A percentile compares a stretch with the other conserved stretches of the same genome.
phyloP scores from a whole-genome alignment of 2,329 filamentous ascomycete species.

The Sodiomyces alkalinus region DNA sequence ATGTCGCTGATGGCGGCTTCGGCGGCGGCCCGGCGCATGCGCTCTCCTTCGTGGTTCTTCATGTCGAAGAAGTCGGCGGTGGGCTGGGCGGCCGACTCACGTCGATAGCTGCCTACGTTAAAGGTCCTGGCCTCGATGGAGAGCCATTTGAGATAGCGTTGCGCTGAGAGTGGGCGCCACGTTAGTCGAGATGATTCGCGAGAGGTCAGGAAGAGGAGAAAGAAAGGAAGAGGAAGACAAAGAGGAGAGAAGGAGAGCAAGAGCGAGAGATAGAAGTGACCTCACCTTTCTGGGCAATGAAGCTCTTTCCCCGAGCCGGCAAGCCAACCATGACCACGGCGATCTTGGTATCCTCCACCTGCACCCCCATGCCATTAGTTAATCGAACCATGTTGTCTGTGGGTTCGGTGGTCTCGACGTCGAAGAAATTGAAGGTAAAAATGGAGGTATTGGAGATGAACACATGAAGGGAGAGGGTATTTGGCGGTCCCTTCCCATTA shows the following conservation, averaged over 20 bases:
- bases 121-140: slow-evolving; percentile 89
- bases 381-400: slow-evolving; percentile 25
- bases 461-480: slow-evolving; percentile 3
- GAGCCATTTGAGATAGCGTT: slow-evolving; percentile 92
- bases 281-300: slow-evolving; percentile 92
- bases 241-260: neutral
- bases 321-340: slow-evolving; percentile 98
- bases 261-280: slow-evolving; percentile 6
- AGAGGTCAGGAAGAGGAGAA: neutral
- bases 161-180: too few species aligned
- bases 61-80: slow-evolving; percentile 92
- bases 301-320: slow-evolving; percentile 88
- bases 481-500: neutral
- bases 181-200: slow-evolving; percentile 8
- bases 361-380: slow-evolving; percentile 55
- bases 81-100: slow-evolving; percentile 77
- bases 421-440: slow-evolving; percentile 2
- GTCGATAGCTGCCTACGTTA: slow-evolving; percentile 94
- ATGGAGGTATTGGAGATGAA: slow-evolving; percentile 1
- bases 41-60: slow-evolving; percentile 78
- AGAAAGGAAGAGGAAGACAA: slow-evolving; percentile 2
- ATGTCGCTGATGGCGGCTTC: slow-evolving; percentile 89
- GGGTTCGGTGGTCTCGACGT: slow-evolving; percentile 4
- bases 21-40: slow-evolving; percentile 72
- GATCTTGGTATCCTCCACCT: slow-evolving; percentile 92